Evolutionary conservation across 192 early-diverging fungal species (phyloP), one percentile per base, ranked within the genome.

Genomic region (Coemansia sp.): DNA sequence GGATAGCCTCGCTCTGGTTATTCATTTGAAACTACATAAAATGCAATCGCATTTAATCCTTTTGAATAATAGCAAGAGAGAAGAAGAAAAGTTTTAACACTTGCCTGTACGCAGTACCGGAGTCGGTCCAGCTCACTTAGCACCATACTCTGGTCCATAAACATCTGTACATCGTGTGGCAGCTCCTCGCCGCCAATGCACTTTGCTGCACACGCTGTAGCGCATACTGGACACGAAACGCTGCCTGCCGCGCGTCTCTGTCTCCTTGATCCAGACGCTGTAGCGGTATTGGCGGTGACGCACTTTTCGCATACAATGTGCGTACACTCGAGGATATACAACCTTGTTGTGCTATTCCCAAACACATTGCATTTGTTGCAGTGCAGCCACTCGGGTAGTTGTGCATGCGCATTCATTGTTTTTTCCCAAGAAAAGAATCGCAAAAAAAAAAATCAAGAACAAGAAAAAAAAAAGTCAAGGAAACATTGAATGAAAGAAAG

Each of bases 291-390:
- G 22, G 18, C 40, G 6, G 43, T 18, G 6, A 62, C 51, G 33
- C 73, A 77, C 2, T 21, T 32, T 2, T 23, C 50, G 30, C 74
- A 77, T 1, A 77, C 56, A 11, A 71, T 57, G 25, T 77, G 74
- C 4, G 74, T 71, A 31, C 74, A 77, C 24, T 71, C 74, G 2
- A 73, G 53, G 38, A 64, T 67, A 35, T 67, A 59, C 11, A 69
- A 30, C 32, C 22, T 18, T 11, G 28, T 38, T 0, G 54, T 33
- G 24, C 24, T 48, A 35, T 50, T 29, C 22, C 33, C 60, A 64
- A 77, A 77, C 16, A 49, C 42, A 6, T 24, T 33, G 54, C 74
- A 77, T 12, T 32, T 64, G 56, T 77, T 77, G 53, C 74, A 77
- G 29, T 77, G 74, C 21, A 77, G 47, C 74, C 74, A 77, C 14